Evolutionary conservation across 2,329 filamentous ascomycete genomes (phyloP), one percentile per base, ranked within the genome.

Genomic region (Laburnicola sp.): DNA sequence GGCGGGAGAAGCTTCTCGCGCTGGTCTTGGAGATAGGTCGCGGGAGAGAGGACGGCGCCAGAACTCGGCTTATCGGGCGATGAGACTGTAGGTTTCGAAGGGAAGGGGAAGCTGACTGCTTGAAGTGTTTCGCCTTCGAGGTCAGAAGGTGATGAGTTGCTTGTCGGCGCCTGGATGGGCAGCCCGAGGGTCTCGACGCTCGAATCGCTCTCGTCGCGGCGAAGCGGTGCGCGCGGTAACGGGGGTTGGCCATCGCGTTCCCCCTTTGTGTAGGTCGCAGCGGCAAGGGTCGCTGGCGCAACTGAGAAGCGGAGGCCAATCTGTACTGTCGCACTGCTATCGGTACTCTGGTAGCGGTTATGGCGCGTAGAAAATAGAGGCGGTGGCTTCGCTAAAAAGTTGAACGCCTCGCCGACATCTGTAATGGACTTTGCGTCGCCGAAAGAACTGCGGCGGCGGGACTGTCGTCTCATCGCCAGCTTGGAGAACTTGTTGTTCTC

Each of bases 291-390:
- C 3, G 71, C 70, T 10, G 71, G 71, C 9, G 70, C 71, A 4
- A 74, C 55, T n/a, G 86, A 89, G 48, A 89, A 76, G 8, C 86
- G 81, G 11, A 89, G 76, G 1, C 86, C 86, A 45, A 89, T 89
- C 64, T 88, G 86, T 8, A 89, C 86, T 0, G 86, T 89, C 23
- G 85, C 85, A 7, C 82, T 82, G 38, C 86, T 88, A 11, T 77
- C 78, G 36, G 84, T 76, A 1, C 86, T 89, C 4, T 84, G 85
- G 51, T 83, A 78, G 38, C 85, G 79, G 16, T 76, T 74, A n/a
- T 78, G 75, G 6, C 57, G 54, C 10, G 68, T 64, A 3, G 69
- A 70, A 36, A 73, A 72, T 45, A 77, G 76, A 36, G 73, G 74
- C 40, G 59, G 62, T 23, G 70, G 68, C 46, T 66, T 65, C 40